phyloP scores from a whole-genome alignment of 371 early-diverging fungal genomes.

The Mucor racemosus region DNA sequence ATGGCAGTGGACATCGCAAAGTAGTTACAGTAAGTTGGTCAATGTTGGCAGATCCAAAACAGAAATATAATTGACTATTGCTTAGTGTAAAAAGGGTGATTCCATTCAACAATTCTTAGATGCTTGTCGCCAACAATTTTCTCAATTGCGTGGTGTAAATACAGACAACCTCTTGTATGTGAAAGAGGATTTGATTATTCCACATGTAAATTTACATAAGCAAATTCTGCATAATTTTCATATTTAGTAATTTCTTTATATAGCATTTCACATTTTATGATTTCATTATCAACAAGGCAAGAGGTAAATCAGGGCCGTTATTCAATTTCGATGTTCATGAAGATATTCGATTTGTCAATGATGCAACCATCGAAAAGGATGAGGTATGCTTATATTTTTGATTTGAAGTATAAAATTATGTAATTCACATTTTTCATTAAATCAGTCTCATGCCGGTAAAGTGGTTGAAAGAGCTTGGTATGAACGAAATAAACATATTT shows the following conservation, averaged over 20 bases:
- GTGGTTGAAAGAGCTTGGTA: constrained; percentile 94
- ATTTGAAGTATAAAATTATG: neutral
- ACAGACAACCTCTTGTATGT: constrained; percentile 91
- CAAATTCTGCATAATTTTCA: too few species aligned
- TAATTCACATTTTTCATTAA: neutral
- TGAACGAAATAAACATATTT: constrained; percentile 96
- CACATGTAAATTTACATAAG: constrained; percentile 67
- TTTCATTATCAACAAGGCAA: constrained; percentile 93
- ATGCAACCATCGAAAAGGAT: constrained; percentile 89
- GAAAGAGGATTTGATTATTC: constrained; percentile 96
- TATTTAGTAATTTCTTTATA: neutral
- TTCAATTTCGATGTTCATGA: constrained; percentile 95
- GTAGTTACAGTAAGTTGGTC: constrained; percentile 64
- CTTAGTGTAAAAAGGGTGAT: constrained; percentile 89
- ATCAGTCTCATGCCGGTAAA: constrained; percentile 92
- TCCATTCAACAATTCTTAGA: constrained; percentile 88
- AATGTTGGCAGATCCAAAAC: neutral
- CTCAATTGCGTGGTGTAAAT: constrained; percentile 80
- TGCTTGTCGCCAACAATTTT: constrained; percentile 79
- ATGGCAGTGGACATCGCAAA: constrained; percentile 93
- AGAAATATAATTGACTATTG: neutral
- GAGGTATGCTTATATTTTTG: constrained; percentile 45
- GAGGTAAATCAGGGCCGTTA: constrained; percentile 95
- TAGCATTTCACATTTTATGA: constrained; percentile 96
- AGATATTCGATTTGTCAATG: constrained; percentile 87